Base-by-base conservation (phyloP, 2,329 filamentous ascomycete genomes). In the Fonsecaea multimorphosa region DNA sequence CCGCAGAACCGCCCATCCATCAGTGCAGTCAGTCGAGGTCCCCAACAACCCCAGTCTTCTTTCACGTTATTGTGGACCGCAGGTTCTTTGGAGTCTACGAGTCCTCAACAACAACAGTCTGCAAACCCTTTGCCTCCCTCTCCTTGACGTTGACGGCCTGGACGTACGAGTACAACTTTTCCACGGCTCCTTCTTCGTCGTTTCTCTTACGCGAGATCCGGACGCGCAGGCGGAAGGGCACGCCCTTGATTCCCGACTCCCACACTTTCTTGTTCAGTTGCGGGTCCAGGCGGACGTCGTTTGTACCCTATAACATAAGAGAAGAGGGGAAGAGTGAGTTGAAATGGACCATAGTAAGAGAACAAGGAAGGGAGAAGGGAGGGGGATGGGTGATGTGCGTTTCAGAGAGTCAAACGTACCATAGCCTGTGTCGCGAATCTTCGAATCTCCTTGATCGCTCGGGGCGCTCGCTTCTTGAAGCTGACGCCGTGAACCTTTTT, bases 191-290 rank as follows among this genome's bases (percentile, higher is more conserved):
- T 86, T 99, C 95, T 88, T 98, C 95, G 83, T 99, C 95, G 86
- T 99, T 99, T 89, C 95, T 92, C 90, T 96, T 96, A 85, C 95
- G 92, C 80, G 93, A 97, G 85, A 99, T 97, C 85, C 96, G 93
- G 80, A 99, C 89, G 79, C 95, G 94, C 77, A 99, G 87, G 84
- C 96, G 91, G 91, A 90, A 98, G 75, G 94, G 92, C 75, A 97
- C 93, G 79, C 95, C 96, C 91, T 98, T 99, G 87, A 99, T 89
- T 83, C 95, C 95, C 80, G 90, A 87, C 86, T 99, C 95, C 95
- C 95, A 99, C 82, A 99, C 94, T 89, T 99, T 98, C 92, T 99
- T 99, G 91, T 99, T 99, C 79, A 99, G 86, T 86, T 95, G 91
- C 79, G 95, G 95, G 88, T 99, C 95, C 80, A 99, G 85, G 78